Conservation (phyloP, 73 alveolate species). For the Diophrys sp. region DNA sequence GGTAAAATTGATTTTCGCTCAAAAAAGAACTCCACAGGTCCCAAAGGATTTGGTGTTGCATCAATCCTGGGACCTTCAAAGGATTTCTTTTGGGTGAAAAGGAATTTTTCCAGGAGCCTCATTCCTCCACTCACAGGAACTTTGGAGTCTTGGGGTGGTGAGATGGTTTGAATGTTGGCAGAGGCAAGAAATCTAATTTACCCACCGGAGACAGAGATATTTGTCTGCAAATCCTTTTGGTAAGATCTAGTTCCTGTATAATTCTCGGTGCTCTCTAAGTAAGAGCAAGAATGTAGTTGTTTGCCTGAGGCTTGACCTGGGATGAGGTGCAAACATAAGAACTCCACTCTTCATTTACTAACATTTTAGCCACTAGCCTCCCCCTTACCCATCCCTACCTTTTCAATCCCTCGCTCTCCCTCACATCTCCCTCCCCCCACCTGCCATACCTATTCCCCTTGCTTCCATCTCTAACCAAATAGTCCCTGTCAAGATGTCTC, state of each 20-base stretch:
- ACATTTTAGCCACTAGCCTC: too few species aligned
- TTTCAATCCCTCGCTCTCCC: not conserved
- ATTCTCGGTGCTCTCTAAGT: not conserved
- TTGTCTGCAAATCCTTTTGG: too few species aligned
- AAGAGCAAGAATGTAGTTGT: not conserved
- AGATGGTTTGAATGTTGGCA: not conserved
- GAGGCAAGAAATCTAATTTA: not conserved
- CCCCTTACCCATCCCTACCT: not conserved
- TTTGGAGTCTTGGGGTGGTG: too few species aligned
- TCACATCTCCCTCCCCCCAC: not conserved
- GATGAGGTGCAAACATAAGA: too few species aligned
- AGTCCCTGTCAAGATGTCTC: not conserved
- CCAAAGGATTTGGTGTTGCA: too few species aligned
- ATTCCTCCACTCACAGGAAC: too few species aligned
- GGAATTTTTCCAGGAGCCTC: too few species aligned
- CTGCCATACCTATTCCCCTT: not conserved
- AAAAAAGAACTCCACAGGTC: too few species aligned
- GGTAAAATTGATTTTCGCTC: too few species aligned
- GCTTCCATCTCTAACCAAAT: not conserved
- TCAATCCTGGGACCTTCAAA: too few species aligned
- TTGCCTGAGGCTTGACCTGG: not conserved
- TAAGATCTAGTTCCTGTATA: not conserved
- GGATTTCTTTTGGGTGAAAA: too few species aligned
- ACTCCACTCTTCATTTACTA: too few species aligned
- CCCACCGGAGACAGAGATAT: not conserved